Base-by-base conservation (phyloP, 202 grass and related monocot species). In the Setaria italica region DNA sequence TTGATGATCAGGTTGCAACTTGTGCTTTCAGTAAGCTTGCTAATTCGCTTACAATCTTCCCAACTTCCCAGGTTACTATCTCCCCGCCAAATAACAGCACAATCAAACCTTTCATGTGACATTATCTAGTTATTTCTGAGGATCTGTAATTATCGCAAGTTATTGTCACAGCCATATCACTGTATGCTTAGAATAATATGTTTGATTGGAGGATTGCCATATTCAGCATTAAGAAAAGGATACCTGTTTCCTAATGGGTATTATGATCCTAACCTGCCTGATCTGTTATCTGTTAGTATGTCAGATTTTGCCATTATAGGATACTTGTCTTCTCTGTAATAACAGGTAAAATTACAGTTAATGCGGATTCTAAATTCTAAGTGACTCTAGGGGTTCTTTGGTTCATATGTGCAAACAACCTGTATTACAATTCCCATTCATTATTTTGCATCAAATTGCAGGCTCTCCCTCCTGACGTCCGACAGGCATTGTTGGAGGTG, bases 381-480 rank as follows among this genome's bases (percentile, higher is more conserved):
- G 17, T 20, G 0, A 79, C 13, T 13, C 2, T 63, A 16, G 19
- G 4, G 21, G 2, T 41, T 20, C 48, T n/a, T 63, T 34, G 19
- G 76, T 66, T 79, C 60, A 7, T n/a, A 34, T 51, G 43, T 32
- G n/a, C 12, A 45, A 1, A 63, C 25, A 4, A 35, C 12, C 6
- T 65, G 39, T 62, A 11, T 48, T 32, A 1, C 20, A 42, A 43
- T 14, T 3, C 13, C 6, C 3, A 79, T 41, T 80, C 25, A 67
- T 62, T 41, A 60, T 54, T 76, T 54, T 49, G 32, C 1, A 3
- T 59, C 39, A 4, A 60, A 76, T 9, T 62, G 78, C 63, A 97
- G 91, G 79, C 39, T 72, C 92, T 97, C 32, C 79, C 88, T 14
- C 17, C 42, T 48, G 90, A 94, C 57, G 80, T 94, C 4, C 67